A percentile compares a stretch with the other conserved stretches of the same genome.
phyloP scores from a whole-genome alignment of 805 yeast genomes.

The Candida alai region DNA sequence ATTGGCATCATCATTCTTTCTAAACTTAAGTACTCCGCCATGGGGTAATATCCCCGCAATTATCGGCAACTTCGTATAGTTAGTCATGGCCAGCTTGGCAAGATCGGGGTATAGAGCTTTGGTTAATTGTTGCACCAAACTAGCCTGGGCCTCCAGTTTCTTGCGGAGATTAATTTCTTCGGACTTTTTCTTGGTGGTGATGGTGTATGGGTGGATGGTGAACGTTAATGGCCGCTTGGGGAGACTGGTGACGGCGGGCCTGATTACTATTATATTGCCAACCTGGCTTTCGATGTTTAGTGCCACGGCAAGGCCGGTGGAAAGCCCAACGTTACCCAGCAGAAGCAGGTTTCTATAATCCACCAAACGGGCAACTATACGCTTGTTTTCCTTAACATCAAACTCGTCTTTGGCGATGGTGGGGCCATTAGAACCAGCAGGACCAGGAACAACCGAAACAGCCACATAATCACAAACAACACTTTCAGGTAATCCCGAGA shows the following conservation, averaged over 20 bases:
- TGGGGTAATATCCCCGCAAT: conserved; percentile 44
- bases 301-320: conserved; percentile 51
- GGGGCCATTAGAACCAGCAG: conserved; percentile 17
- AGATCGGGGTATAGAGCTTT: conserved; percentile 15
- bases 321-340: conserved; percentile 45
- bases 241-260: conserved; percentile 38
- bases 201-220: conserved; percentile 52
- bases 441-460: conserved; percentile 52
- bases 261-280: conserved; percentile 54
- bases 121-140: conserved; percentile 18
- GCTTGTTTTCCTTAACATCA: conserved; percentile 30
- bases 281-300: conserved; percentile 46
- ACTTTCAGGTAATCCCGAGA: conserved; percentile 27
- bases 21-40: conserved; percentile 59
- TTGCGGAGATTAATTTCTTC: conserved; percentile 27
- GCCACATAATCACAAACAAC: conserved; percentile 40
- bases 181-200: conserved; percentile 39
- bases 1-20: conserved; percentile 37
- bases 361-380: conserved; percentile 50
- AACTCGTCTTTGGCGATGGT: conserved; percentile 7
- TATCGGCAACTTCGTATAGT: conserved; percentile 49
- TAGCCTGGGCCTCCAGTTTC: conserved; percentile 19
- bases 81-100: conserved; percentile 40
- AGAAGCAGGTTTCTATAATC: conserved; percentile 26
- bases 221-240: conserved; percentile 37